Percentiles rank a stretch among this genome's conserved stretches.
These are phyloP conservation scores for Batkoa obscura DNA, from an alignment of 371 early-diverging fungal genomes.

Conservation along the genomic window DNA sequence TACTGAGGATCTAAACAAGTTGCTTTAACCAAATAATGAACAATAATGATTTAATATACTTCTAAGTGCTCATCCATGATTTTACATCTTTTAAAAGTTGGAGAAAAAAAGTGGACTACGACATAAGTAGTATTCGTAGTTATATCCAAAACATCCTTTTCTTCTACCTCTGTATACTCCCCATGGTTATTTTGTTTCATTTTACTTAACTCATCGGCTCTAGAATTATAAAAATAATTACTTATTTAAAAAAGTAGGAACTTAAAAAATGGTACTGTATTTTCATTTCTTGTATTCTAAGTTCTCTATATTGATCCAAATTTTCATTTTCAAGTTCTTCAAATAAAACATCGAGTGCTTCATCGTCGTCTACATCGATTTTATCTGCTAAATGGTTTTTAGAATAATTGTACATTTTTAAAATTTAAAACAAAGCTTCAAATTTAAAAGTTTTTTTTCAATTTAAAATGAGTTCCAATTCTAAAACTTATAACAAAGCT, in stretches of 20 bases:
- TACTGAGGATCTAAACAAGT: constrained; percentile 22
- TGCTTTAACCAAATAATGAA: constrained; percentile 11
- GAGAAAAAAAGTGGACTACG: constrained; percentile 79
- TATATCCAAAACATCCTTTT: constrained; percentile 73
- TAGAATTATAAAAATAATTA: constrained; percentile 7
- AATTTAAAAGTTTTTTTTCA: no score
- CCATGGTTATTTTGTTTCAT: constrained; percentile 54
- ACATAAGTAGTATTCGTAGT: constrained; percentile 52
- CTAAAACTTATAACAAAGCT: no score
- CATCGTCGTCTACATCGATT: constrained; percentile 3
- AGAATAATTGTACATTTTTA: no score
- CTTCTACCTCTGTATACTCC: constrained; percentile 54
- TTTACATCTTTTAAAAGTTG: constrained; percentile 82
- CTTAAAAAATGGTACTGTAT: background rate
- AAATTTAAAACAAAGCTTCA: no score
- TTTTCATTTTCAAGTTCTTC: constrained; percentile 3
- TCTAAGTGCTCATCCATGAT: constrained; percentile 82
- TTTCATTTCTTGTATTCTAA: background rate
- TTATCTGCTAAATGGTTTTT: background rate
- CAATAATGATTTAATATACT: constrained; percentile 15
- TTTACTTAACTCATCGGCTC: constrained; percentile 33
- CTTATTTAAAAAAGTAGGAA: background rate
- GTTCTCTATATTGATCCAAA: background rate
- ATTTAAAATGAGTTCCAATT: no score
- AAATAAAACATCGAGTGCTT: background rate